Percentiles rank a stretch among this genome's conserved stretches.
These are phyloP conservation scores for Proliferodiscus dingleyae DNA, from an alignment of 2,329 filamentous ascomycete species.

Conservation along the genomic window DNA sequence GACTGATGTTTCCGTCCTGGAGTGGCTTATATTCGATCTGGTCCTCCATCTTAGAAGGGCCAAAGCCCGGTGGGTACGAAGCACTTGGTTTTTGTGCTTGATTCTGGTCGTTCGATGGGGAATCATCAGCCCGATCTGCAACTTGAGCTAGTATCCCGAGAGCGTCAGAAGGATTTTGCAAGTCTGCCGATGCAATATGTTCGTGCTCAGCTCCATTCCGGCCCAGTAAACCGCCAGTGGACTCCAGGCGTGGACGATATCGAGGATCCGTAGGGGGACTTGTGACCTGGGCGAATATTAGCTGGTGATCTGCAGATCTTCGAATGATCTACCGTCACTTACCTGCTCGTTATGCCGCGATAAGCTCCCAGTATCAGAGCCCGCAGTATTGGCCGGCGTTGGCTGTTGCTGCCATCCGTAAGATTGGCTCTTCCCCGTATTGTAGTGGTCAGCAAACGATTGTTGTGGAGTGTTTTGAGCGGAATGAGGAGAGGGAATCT, in stretches of 20 bases:
- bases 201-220: slow-evolving; percentile 20
- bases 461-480: slow-evolving; percentile 6
- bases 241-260: slow-evolving; percentile 17
- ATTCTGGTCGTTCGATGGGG: slow-evolving; percentile 20
- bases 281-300: slow-evolving; percentile 10
- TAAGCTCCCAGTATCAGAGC: slow-evolving; percentile 13
- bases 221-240: slow-evolving; percentile 13
- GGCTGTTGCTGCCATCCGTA: slow-evolving; percentile 18
- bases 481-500: slow-evolving; percentile 12
- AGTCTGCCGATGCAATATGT: slow-evolving; percentile 27
- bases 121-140: slow-evolving; percentile 29
- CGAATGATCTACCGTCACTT: slow-evolving; percentile 12
- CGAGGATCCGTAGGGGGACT: slow-evolving; percentile 13
- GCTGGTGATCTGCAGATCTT: slow-evolving; percentile 2
- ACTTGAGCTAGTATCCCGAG: slow-evolving; percentile 31
- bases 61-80: slow-evolving; percentile 8
- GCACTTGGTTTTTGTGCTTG: slow-evolving; percentile 4
- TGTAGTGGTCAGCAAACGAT: slow-evolving; percentile 18
- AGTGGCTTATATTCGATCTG: slow-evolving; percentile 27
- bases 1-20: slow-evolving; percentile 23
- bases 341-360: slow-evolving; percentile 20
- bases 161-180: slow-evolving; percentile 32
- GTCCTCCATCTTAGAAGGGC: slow-evolving; percentile 18
- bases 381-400: slow-evolving; percentile 11
- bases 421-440: slow-evolving; percentile 11